Evolutionary conservation across 345 rosid species (phyloP).

Genomic region (Combretum micranthum): DNA sequence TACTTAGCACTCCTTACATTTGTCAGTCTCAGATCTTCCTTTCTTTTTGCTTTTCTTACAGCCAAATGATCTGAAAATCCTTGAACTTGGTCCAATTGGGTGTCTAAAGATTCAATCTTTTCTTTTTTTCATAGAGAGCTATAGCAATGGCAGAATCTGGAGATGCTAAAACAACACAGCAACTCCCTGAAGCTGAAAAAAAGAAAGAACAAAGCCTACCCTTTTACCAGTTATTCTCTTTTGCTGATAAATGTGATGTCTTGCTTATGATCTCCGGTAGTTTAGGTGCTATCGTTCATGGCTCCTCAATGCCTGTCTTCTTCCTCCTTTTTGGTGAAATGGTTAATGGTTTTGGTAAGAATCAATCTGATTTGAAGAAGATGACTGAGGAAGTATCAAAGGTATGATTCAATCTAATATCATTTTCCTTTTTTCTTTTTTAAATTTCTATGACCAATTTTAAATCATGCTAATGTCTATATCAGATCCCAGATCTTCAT

Average conservation of each 20-base stretch:
- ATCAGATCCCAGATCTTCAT: conserved; percentile 45
- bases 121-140: too few relatives aligned
- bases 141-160: conserved; percentile 57
- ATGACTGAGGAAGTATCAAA: conserved; percentile 93
- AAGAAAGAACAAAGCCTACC: conserved; percentile 95
- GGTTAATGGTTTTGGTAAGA: conserved; percentile 98
- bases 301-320: conserved; percentile 96
- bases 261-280: conserved; percentile 71
- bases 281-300: conserved; percentile 85
- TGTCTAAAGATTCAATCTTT: too few relatives aligned
- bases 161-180: conserved; percentile 37
- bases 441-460: not conserved
- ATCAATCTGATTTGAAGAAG: conserved; percentile 77
- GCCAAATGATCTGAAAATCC: too few relatives aligned
- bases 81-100: too few relatives aligned
- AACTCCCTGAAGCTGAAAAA: conserved; percentile 74
- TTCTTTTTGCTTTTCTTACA: too few relatives aligned
- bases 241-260: conserved; percentile 87
- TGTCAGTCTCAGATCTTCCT: conserved; percentile 6
- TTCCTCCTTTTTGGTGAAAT: conserved; percentile 93
- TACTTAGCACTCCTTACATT: not conserved
- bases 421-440: conserved; percentile 1
- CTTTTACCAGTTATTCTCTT: conserved; percentile 83
- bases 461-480: not conserved
- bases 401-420: conserved; percentile 23